Base-by-base conservation (phyloP, 305 asterid species). In the Fraxinus baroniana region DNA sequence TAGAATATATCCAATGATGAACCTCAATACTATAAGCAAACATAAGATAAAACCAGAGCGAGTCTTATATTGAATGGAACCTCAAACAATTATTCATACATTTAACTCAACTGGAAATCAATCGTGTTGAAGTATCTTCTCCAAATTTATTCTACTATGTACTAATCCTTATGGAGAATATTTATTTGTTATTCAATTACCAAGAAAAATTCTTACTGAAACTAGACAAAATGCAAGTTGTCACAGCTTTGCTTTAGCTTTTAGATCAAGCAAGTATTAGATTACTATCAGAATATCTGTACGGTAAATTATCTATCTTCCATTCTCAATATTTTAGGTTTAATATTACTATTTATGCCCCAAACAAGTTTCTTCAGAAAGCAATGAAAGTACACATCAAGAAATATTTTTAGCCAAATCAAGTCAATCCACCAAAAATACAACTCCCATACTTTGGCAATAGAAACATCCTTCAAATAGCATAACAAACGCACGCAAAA, bases 1-100 rank as follows among this genome's bases (percentile, higher is more conserved):
- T 82, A 86, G 83, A 32, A 37, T 24, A 78, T 49, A 28, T 24
- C 26, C 33, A 35, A 71, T 26, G 36, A 15, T 17, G 5, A 70
- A 70, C 76, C 39, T 30, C 39, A 71, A 64, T 7, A 71, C 17
- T 71, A 32, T 37, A 71, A 71, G 44, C 9, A 71, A 64, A 64
- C 74, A 28, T 68, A 32, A 32, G 35, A 32, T 32, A 68, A 68
- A 13, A 68, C 39, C 36, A 26, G 36, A 68, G 33, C 17, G 37
- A 12, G 37, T 9, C 36, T 60, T 20, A 68, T 4, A 68, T 28
- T 68, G 74, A 68, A 68, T 68, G 32, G 20, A 68, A 68, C 8
- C 74, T 68, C 22, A 9, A 30, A 26, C 74, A 68, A 68, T 12
- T 26, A 68, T 68, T 68, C 74, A 12, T 26, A 26, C 5, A 26